A percentile compares a stretch with the other conserved stretches of the same genome.
Conservation (phyloP, 1,139 yeast genomes). For the Saccharomyces pastorianus region DNA sequence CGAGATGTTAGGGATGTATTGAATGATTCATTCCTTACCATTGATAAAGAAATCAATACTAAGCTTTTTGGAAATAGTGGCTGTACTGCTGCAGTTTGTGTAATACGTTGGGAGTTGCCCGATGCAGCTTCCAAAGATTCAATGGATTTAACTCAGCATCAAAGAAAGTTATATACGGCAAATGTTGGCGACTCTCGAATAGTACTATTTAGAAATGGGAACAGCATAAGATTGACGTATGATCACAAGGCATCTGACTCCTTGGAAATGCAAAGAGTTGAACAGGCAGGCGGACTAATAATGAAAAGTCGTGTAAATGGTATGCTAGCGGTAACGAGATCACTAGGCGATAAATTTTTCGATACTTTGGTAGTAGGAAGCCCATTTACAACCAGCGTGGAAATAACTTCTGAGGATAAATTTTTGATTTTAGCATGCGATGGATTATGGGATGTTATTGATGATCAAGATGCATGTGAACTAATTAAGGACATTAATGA, state of each 20-base stretch:
- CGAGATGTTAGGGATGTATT: slow-evolving; percentile 50
- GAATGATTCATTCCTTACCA: slow-evolving; percentile 56
- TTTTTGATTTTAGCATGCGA: slow-evolving; percentile 87
- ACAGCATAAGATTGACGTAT: slow-evolving; percentile 72
- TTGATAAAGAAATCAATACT: slow-evolving; percentile 61
- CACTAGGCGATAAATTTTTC: slow-evolving; percentile 91
- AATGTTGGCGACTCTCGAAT: slow-evolving; percentile 93
- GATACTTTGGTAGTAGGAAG: slow-evolving; percentile 82
- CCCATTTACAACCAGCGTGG: slow-evolving; percentile 89
- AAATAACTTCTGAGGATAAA: slow-evolving; percentile 53
- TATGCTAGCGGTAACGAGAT: slow-evolving; percentile 86
- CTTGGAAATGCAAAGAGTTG: slow-evolving; percentile 67
- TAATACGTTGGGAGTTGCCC: slow-evolving; percentile 74
- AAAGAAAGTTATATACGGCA: slow-evolving; percentile 79
- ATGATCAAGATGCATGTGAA: slow-evolving; percentile 74
- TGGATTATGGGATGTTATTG: slow-evolving; percentile 90
- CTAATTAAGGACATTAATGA: slow-evolving; percentile 47
- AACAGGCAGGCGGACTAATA: slow-evolving; percentile 74
- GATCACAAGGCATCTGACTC: slow-evolving; percentile 91
- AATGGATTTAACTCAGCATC: slow-evolving; percentile 37
- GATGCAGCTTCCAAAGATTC: slow-evolving; percentile 22
- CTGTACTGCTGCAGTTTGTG: slow-evolving; percentile 93
- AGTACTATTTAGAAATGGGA: slow-evolving; percentile 64
- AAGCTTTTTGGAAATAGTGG: slow-evolving; percentile 64
- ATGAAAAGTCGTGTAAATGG: slow-evolving; percentile 93